phyloP scores from a whole-genome alignment of 78 protist species.

The Paulinella micropora region DNA sequence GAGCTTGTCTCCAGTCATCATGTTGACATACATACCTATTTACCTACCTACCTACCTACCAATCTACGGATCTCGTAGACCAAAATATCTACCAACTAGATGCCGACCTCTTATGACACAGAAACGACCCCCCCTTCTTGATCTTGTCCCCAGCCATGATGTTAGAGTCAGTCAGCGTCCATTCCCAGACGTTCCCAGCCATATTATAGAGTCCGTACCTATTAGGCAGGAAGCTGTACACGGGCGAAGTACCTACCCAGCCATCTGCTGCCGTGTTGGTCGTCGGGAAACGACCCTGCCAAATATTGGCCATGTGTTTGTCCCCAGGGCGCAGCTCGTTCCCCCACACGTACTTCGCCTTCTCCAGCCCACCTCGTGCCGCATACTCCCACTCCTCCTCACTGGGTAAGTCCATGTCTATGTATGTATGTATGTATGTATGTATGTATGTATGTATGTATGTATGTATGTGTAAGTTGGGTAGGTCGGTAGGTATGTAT shows the following conservation, averaged over 20 bases:
- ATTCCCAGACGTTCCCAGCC: constrained; percentile 46
- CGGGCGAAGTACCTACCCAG: constrained; percentile 11
- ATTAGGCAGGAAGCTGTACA: constrained; percentile 19
- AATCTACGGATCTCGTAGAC: too few species aligned
- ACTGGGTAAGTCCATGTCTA: constrained; percentile 29
- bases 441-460: too few species aligned
- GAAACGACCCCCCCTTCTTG: not conserved
- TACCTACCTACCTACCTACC: too few species aligned
- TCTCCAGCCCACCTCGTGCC: constrained; percentile 19
- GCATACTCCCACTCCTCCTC: constrained; percentile 45
- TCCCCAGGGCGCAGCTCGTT: not conserved
- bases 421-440: too few species aligned
- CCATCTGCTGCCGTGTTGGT: constrained; percentile 24
- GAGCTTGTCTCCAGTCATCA: too few species aligned
- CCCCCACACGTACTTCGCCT: constrained; percentile 18
- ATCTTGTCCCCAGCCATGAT: too few species aligned
- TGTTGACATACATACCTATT: too few species aligned
- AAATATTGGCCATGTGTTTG: not conserved
- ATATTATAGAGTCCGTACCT: constrained; percentile 14
- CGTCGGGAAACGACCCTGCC: not conserved
- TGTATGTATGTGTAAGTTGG: too few species aligned
- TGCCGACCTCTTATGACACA: not conserved
- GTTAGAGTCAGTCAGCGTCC: too few species aligned
- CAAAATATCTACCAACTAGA: too few species aligned
- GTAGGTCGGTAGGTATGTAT: too few species aligned